A percentile compares a stretch with the other conserved stretches of the same genome.
These are phyloP conservation scores for Scheffersomyces lignosus DNA, from an alignment of 805 yeast species.

Conservation along the genomic window DNA sequence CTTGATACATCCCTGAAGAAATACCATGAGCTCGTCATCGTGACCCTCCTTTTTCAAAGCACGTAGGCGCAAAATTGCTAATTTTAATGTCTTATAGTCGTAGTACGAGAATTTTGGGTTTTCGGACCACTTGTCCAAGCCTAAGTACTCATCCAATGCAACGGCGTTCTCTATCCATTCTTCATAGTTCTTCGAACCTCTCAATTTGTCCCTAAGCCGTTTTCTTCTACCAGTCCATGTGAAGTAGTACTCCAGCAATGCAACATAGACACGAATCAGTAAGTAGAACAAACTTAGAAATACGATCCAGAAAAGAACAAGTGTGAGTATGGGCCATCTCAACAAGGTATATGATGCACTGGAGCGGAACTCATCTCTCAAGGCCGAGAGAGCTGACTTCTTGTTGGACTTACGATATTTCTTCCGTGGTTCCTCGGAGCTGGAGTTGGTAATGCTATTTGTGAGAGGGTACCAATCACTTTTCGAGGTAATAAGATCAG, in stretches of 20 bases:
- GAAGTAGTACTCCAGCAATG: conserved; percentile 57
- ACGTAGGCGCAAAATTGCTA: conserved; percentile 46
- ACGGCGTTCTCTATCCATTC: conserved; percentile 67
- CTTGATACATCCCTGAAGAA: conserved; percentile 66
- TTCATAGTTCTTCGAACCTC: conserved; percentile 49
- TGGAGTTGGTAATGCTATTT: conserved; percentile 3
- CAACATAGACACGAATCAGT: conserved; percentile 57
- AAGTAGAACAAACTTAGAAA: conserved; percentile 52
- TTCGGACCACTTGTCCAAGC: conserved; percentile 62
- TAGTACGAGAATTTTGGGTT: conserved; percentile 65
- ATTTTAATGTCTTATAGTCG: conserved; percentile 59
- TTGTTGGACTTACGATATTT: conserved; percentile 2
- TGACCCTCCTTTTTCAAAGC: conserved; percentile 30
- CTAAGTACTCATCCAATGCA: conserved; percentile 54
- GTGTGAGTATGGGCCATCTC: conserved; percentile 63
- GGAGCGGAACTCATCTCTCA: conserved; percentile 38
- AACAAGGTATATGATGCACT: conserved; percentile 41
- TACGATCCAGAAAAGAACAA: conserved; percentile 54
- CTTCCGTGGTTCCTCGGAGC: not conserved
- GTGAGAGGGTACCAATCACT: conserved; percentile 30
- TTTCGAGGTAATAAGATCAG: conserved; percentile 20
- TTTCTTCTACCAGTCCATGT: conserved; percentile 63
- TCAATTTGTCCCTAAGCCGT: conserved; percentile 47
- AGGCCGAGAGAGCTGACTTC: conserved; percentile 5
- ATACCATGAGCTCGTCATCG: conserved; percentile 49